Conservation (phyloP, 2,329 filamentous ascomycete genomes). For the Curvularia hawaiiensis region DNA sequence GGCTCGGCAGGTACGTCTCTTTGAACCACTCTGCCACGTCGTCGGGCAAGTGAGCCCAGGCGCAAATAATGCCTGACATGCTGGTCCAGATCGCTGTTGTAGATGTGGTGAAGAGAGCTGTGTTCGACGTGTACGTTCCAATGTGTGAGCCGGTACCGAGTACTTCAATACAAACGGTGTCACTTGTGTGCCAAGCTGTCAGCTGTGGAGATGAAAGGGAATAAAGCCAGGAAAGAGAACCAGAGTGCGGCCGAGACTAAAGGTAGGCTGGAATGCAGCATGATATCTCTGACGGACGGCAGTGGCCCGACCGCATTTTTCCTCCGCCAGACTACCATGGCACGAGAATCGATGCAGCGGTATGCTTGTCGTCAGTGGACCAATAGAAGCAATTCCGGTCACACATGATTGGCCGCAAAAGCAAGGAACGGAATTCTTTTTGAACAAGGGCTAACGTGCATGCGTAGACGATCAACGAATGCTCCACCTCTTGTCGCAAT, state of each 20-base stretch:
- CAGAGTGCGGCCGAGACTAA: slow-evolving; percentile 9
- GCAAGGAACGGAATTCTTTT: slow-evolving; percentile 10
- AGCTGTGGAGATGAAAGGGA: neutral
- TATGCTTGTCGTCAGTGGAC: slow-evolving; percentile 8
- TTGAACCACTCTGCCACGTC: slow-evolving; percentile 22
- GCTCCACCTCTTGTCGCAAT: slow-evolving; percentile 4
- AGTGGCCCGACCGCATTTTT: slow-evolving; percentile 15
- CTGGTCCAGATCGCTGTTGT: slow-evolving; percentile 3
- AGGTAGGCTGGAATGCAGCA: slow-evolving; percentile 8
- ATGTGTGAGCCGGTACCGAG: neutral
- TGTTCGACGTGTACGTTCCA: neutral
- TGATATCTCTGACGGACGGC: slow-evolving; percentile 4
- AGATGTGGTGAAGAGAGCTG: neutral
- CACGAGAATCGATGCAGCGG: slow-evolving; percentile 11
- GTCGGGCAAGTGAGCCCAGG: slow-evolving; percentile 26
- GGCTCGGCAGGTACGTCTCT: slow-evolving; percentile 18
- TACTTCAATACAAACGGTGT: neutral
- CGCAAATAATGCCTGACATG: slow-evolving; percentile 27
- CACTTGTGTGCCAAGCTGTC: slow-evolving; percentile 3
- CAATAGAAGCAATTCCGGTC: slow-evolving; percentile 4
- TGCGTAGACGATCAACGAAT: slow-evolving; percentile 11
- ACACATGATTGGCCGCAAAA: slow-evolving; percentile 6
- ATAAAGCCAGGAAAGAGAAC: neutral
- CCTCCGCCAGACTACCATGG: slow-evolving; percentile 8
- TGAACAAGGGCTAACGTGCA: slow-evolving; percentile 8